These are phyloP conservation scores for Corymbia calophylla DNA, from an alignment of 441 rosid species.

Conservation along the genomic window DNA sequence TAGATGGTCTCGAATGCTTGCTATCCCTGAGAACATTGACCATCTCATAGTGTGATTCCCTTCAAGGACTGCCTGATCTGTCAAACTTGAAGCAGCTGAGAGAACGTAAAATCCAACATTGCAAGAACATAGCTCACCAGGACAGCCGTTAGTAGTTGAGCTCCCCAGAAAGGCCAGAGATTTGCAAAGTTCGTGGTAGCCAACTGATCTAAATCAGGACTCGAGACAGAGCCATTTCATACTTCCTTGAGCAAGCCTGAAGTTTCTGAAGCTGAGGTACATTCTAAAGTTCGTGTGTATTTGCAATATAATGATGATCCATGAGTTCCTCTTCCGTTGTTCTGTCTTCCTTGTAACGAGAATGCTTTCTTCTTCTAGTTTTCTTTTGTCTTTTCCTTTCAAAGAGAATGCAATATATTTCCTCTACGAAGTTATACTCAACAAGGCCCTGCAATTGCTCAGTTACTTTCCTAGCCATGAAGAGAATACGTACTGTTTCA, in stretches of 20 bases:
- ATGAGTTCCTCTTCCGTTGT: background rate
- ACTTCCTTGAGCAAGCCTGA: background rate
- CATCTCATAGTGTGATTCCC: background rate
- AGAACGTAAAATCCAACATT: background rate
- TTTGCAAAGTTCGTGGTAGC: fast-evolving
- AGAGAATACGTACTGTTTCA: background rate
- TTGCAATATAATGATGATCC: background rate
- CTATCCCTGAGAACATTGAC: background rate
- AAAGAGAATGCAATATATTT: background rate
- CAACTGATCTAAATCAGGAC: background rate
- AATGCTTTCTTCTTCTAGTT: background rate
- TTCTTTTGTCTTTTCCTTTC: background rate
- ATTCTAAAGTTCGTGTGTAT: background rate
- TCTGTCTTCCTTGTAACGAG: background rate
- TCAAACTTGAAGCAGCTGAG: background rate
- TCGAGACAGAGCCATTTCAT: background rate
- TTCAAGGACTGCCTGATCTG: background rate
- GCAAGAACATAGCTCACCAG: background rate
- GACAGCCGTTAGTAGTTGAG: background rate
- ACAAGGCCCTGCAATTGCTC: background rate
- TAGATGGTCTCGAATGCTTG: background rate
- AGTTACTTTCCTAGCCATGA: background rate
- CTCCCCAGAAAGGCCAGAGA: background rate
- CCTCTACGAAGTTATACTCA: background rate
- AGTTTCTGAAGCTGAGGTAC: background rate